Evolutionary conservation across 768 basidiomycete species (phyloP), one percentile per base, ranked within the genome.

Genomic region (Boletus subparvulus): DNA sequence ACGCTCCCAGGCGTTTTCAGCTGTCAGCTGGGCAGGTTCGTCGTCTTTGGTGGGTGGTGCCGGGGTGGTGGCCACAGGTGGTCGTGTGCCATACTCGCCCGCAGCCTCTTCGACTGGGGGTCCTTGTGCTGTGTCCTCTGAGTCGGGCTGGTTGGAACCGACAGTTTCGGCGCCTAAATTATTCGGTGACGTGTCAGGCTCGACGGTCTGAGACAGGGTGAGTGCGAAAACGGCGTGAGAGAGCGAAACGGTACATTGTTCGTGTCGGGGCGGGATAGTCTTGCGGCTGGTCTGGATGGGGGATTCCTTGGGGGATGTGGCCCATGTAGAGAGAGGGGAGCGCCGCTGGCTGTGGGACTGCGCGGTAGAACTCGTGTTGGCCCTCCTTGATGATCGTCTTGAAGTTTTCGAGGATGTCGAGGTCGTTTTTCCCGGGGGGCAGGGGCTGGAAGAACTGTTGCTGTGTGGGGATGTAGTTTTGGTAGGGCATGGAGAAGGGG

Each of bases 241-340:
- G 52, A 54, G 63, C 53, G 59, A 61, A 61, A 58, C 60, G 61
- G 69, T 72, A 73, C 76, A 73, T 77, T n/a, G n/a, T n/a, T n/a
- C n/a, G n/a, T 76, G 58, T 69, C 62, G 44, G 57, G 63, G 30
- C 33, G 46, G 50, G 51, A 21, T 58, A 60, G 5, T 70, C 68
- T 19, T 63, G 61, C 14, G 63, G 54, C 61, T 73, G 77, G 55
- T 76, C 77, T 47, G 69, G 74, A 61, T 75, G 73, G 36, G 71
- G 67, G 7, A 64, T 47, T 4, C 62, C 50, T 7, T 69, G 59
- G 10, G 52, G 43, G 50, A 73, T 71, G n/a, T 78, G 72, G 36
- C 89, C 89, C 55, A 82, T 72, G 72, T 88, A 91, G 54, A 88
- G 72, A 78, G n/a, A n/a, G n/a, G n/a, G n/a, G n/a, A n/a, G n/a